Evolutionary conservation across 306 rosid species (phyloP), one percentile per base, ranked within the genome.

Genomic region (Rosa chinensis): DNA sequence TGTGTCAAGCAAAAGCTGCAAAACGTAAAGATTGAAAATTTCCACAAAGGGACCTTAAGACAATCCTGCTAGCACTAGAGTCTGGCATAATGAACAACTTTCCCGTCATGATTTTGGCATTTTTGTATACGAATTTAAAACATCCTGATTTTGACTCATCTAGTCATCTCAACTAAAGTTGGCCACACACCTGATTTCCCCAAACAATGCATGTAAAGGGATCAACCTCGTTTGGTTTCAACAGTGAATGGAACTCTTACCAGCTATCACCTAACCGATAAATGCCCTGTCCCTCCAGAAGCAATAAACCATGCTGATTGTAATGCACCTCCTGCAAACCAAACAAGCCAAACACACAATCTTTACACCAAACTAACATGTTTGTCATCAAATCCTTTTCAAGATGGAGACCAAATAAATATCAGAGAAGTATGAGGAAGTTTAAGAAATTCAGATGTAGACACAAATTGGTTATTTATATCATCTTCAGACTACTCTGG

Each of bases 211-310:
- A 56, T 56, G n/a, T 21, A 23, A 58, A 21, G 61, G 35, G 12
- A 59, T 13, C 40, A 17, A 12, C 42, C n/a, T 39, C 3, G 13
- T 66, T 25, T 55, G 39, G 40, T 67, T 23, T 37, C 79, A 47
- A 55, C 25, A 35, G 44, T 75, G 69, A 78, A 25, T 61, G 39
- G 32, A 79, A 43, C 25, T 70, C 97, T 88, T 86, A 95, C 99
- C 99, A 95, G 85, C 78, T 84, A 80, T 93, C 96, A 72, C 96
- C 97, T 89, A 95, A 87, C 23, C 98, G 97, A 83, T 95, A 95
- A 78, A 95, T 88, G 78, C 97, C 99, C 82, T 91, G 92, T 70
- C 99, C 99, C 86, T 93, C 99, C 82, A 93, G 85, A 74, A 95
- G 90, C 85, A 95, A 81, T 75, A 95, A 88, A 61, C 99, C 98